These are phyloP conservation scores for Camillea tinctor DNA, from an alignment of 2,329 filamentous ascomycete species.

Conservation along the genomic window DNA sequence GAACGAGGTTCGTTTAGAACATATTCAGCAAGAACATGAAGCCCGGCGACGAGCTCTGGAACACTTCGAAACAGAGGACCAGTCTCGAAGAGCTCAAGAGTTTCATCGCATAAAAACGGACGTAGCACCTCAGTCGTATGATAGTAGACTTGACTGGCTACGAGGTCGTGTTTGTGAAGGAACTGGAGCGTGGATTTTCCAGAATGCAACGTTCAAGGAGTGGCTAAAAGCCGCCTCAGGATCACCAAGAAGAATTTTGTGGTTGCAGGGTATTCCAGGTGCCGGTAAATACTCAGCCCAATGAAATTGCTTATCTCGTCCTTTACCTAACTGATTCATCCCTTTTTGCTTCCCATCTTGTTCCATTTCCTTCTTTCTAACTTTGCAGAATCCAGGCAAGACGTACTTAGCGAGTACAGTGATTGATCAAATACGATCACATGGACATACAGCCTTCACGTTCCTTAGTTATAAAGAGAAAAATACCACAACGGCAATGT, in stretches of 20 bases:
- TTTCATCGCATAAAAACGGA: no score
- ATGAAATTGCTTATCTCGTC: no score
- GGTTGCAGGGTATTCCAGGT: constrained; percentile 26
- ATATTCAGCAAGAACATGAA: constrained; percentile 19
- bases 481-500: constrained; percentile 7
- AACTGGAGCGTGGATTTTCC: no score
- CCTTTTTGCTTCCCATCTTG: no score
- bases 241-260: constrained; percentile 10
- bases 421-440: constrained; percentile 6
- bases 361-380: neutral
- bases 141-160: no score
- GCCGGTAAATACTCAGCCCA: constrained; percentile 20
- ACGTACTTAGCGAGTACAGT: constrained; percentile 13
- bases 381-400: constrained; percentile 15
- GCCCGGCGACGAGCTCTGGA: constrained; percentile 7
- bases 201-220: neutral
- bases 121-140: no score
- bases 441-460: constrained; percentile 14
- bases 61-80: constrained; percentile 9
- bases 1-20: constrained; percentile 14
- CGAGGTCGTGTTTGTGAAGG: no score
- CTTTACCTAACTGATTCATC: neutral
- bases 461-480: constrained; percentile 17
- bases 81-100: constrained; percentile 5
- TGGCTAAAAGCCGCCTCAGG: constrained; percentile 12